Evolutionary conservation across 768 basidiomycete species (phyloP).

Genomic region (Lactarius akahatsu): DNA sequence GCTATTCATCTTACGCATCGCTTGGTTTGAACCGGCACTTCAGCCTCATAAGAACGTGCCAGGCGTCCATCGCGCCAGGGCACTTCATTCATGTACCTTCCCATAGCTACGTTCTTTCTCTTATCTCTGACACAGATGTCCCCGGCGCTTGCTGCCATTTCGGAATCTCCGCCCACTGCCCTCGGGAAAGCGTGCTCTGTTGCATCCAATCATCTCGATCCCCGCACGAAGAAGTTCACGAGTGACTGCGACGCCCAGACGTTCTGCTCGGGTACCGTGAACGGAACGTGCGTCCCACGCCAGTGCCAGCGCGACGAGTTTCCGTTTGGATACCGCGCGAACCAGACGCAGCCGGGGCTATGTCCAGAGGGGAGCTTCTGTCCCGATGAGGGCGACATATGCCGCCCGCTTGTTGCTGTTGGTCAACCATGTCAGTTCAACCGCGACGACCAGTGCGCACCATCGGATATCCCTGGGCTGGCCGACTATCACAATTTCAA

Average conservation of each 20-base stretch:
- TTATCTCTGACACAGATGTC: background rate
- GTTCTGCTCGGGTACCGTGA: conserved; percentile 22
- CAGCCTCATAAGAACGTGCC: background rate
- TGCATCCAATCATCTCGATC: conserved; percentile 26
- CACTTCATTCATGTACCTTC: conserved; percentile 10
- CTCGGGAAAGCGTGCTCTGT: conserved; percentile 22
- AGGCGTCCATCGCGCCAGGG: background rate
- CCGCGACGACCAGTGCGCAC: conserved; percentile 28
- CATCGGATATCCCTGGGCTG: conserved; percentile 13
- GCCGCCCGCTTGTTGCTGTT: conserved; percentile 20
- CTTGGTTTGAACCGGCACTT: conserved; percentile 9
- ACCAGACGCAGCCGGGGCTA: conserved; percentile 16
- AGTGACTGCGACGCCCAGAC: conserved; percentile 28
- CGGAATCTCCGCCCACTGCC: conserved; percentile 4
- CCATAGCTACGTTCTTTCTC: background rate
- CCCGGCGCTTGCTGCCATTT: background rate
- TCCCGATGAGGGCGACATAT: conserved; percentile 27
- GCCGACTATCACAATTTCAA: conserved; percentile 19
- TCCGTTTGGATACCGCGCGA: conserved; percentile 18
- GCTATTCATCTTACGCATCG: background rate
- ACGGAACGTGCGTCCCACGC: conserved; percentile 27
- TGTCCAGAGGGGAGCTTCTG: conserved; percentile 27
- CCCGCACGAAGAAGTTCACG: conserved; percentile 23
- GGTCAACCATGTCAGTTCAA: conserved; percentile 28
- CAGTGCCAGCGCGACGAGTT: conserved; percentile 28